phyloP scores from a whole-genome alignment of 2,329 filamentous ascomycete species.

The Botryosphaeria dothidea region DNA sequence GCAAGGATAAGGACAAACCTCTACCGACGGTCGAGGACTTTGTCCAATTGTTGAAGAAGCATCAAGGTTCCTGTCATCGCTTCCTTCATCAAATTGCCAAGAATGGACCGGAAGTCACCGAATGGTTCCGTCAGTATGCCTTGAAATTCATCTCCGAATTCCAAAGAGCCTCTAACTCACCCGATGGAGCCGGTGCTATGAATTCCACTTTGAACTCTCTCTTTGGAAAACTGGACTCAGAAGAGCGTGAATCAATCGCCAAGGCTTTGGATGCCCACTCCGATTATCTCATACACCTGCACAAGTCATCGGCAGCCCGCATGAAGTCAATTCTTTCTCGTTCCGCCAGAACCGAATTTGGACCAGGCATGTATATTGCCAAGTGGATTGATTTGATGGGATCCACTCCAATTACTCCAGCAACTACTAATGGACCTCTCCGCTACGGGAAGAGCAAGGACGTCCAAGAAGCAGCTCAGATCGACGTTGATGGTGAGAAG shows the following conservation, averaged over 20 bases:
- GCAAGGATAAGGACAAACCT: slow-evolving; percentile 22
- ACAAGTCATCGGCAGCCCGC: slow-evolving; percentile 54
- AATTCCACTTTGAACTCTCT: slow-evolving; percentile 43
- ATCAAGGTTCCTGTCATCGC: slow-evolving; percentile 64
- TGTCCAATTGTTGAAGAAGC: slow-evolving; percentile 64
- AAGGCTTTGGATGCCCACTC: slow-evolving; percentile 61
- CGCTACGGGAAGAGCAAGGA: slow-evolving; percentile 43
- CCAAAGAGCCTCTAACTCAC: slow-evolving; percentile 29
- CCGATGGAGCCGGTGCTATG: slow-evolving; percentile 44
- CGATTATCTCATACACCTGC: slow-evolving; percentile 59
- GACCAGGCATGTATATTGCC: slow-evolving; percentile 69
- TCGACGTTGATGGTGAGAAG: slow-evolving; percentile 35
- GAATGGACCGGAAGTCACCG: slow-evolving; percentile 66
- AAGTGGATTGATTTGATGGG: slow-evolving; percentile 74
- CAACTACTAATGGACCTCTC: slow-evolving; percentile 52
- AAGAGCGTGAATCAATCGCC: slow-evolving; percentile 50
- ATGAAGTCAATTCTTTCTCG: slow-evolving; percentile 57
- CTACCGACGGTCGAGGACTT: slow-evolving; percentile 70
- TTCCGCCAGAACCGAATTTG: slow-evolving; percentile 29
- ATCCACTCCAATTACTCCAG: slow-evolving; percentile 68
- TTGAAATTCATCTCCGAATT: slow-evolving; percentile 62
- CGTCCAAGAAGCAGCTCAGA: slow-evolving; percentile 37
- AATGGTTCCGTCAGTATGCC: slow-evolving; percentile 63
- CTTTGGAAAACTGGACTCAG: slow-evolving; percentile 49
- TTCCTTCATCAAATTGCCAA: slow-evolving; percentile 71